These are phyloP conservation scores for Parathielavia appendiculata DNA, from an alignment of 495 filamentous ascomycete species.

Conservation along the genomic window DNA sequence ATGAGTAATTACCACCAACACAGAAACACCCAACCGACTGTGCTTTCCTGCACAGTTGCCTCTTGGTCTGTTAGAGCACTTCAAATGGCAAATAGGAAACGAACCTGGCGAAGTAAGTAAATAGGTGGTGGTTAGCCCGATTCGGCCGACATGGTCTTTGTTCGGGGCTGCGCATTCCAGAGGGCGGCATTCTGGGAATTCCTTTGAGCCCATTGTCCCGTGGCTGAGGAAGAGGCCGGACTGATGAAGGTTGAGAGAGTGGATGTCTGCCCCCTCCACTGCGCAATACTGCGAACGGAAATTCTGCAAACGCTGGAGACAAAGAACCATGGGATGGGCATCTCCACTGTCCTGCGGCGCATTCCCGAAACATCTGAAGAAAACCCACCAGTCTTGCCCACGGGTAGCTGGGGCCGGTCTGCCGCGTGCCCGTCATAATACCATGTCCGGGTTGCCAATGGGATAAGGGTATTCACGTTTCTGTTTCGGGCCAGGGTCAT, in stretches of 20 bases:
- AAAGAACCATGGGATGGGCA: constrained; percentile 10
- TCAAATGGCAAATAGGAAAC: neutral
- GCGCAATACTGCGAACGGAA: constrained; percentile 33
- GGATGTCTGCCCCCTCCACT: neutral
- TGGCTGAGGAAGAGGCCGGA: constrained; percentile 20
- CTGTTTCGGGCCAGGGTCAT: constrained; percentile 23
- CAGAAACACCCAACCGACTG: neutral
- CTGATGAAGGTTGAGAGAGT: neutral
- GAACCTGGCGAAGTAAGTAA: constrained; percentile 17
- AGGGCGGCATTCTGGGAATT: constrained; percentile 24
- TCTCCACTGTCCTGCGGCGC: constrained; percentile 28
- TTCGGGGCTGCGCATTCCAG: constrained; percentile 22
- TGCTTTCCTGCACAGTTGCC: neutral
- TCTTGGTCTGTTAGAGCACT: neutral
- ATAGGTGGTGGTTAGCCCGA: constrained; percentile 24
- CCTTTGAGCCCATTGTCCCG: constrained; percentile 26
- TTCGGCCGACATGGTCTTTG: constrained; percentile 44
- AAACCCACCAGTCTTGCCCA: neutral
- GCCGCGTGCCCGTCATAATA: constrained; percentile 21
- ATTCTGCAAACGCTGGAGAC: constrained; percentile 39
- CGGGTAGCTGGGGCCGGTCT: constrained; percentile 5
- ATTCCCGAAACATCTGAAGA: constrained; percentile 42
- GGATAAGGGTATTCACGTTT: constrained; percentile 32
- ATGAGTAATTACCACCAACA: neutral
- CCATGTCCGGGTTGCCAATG: constrained; percentile 17